Evolutionary conservation across 2,329 filamentous ascomycete genomes (phyloP).

Genomic region (Macroventuria anomochaeta): DNA sequence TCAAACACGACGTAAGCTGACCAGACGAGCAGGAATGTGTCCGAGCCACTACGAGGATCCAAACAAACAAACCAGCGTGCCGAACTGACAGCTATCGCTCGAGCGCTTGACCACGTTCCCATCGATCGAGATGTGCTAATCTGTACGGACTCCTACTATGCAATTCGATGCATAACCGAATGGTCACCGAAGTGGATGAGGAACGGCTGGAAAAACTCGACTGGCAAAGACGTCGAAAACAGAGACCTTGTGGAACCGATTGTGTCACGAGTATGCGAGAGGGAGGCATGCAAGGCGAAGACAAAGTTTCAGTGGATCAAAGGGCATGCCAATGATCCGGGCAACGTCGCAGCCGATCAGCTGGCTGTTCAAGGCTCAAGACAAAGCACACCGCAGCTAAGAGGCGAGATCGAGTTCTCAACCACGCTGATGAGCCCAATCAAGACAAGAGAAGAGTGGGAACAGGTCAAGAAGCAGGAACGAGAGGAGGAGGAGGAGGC

Average conservation of each 20-base stretch:
- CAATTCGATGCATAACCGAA: conserved; percentile 84
- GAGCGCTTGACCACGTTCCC: conserved; percentile 79
- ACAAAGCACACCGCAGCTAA: conserved; percentile 23
- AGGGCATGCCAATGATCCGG: conserved; percentile 74
- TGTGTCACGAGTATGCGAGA: conserved; percentile 72
- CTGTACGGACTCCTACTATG: conserved; percentile 87
- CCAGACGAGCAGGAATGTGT: conserved; percentile 65
- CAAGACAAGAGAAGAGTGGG: conserved; percentile 13
- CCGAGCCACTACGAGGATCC: conserved; percentile 75
- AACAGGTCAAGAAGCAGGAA: conserved; percentile 12
- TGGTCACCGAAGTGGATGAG: conserved; percentile 82
- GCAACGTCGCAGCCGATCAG: conserved; percentile 80
- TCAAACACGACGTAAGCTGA: background rate
- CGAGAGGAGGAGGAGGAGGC: conserved; percentile 10
- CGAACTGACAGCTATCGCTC: conserved; percentile 87
- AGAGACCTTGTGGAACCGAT: conserved; percentile 81
- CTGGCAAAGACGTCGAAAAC: conserved; percentile 79
- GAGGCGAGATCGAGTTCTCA: conserved; percentile 17
- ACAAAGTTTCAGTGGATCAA: conserved; percentile 89
- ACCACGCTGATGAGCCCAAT: conserved; percentile 19
- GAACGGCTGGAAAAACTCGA: conserved; percentile 78
- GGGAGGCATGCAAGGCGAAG: conserved; percentile 58
- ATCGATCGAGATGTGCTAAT: conserved; percentile 74
- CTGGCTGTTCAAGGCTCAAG: conserved; percentile 30
- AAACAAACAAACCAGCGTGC: conserved; percentile 94